phyloP scores from a whole-genome alignment of 2,329 filamentous ascomycete genomes.

The Ophiosphaerella narmari region DNA sequence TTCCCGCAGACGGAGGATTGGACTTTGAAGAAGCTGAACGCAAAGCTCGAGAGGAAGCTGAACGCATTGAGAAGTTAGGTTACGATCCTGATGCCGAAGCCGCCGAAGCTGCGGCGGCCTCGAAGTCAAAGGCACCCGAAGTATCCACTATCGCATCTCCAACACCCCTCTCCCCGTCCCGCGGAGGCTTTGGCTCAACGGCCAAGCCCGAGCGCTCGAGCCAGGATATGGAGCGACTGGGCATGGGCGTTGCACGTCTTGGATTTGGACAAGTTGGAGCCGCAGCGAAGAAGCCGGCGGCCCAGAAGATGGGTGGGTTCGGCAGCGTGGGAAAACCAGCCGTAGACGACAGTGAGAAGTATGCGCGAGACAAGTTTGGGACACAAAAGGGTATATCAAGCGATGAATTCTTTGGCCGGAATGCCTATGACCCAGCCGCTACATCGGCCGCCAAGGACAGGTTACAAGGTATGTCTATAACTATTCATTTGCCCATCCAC shows the following conservation, averaged over 20 bases:
- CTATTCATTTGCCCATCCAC: background rate
- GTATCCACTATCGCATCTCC: constrained; percentile 71
- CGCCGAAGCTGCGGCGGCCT: constrained; percentile 41
- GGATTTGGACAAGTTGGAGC: constrained; percentile 86
- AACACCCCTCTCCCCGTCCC: constrained; percentile 71
- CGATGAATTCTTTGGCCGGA: constrained; percentile 97
- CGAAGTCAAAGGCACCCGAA: constrained; percentile 52
- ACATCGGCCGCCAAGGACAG: constrained; percentile 86
- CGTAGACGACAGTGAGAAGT: constrained; percentile 75
- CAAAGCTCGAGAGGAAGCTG: constrained; percentile 95
- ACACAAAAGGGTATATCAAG: constrained; percentile 94
- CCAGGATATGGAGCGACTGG: constrained; percentile 83
- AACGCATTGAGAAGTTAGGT: constrained; percentile 91
- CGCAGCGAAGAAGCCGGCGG: constrained; percentile 55
- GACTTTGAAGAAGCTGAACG: constrained; percentile 98
- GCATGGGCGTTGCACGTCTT: constrained; percentile 83
- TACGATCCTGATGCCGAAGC: constrained; percentile 90
- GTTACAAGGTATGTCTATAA: constrained; percentile 59
- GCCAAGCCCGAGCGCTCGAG: constrained; percentile 59
- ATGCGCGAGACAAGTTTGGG: constrained; percentile 87
- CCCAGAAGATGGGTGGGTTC: constrained; percentile 80
- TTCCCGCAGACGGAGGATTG: constrained; percentile 66
- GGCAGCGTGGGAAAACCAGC: constrained; percentile 79
- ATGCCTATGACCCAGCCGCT: constrained; percentile 77
- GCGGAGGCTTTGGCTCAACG: constrained; percentile 66